Evolutionary conservation across 2,329 filamentous ascomycete species (phyloP).

Genomic region (Hypoxylon sp.): DNA sequence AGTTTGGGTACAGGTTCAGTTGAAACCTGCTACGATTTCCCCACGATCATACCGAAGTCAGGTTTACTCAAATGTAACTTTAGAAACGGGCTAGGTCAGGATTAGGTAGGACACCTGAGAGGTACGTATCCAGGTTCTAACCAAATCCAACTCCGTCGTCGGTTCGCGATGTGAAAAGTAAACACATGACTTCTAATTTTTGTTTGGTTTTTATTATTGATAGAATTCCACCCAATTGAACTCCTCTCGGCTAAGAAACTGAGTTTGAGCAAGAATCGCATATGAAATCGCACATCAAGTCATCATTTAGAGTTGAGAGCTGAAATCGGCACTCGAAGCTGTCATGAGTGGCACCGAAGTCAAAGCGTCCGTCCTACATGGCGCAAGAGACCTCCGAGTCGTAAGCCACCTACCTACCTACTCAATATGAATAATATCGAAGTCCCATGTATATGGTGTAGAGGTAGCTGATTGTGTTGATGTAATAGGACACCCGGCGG

Average conservation of each 20-base stretch:
- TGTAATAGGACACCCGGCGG: conserved; percentile 66
- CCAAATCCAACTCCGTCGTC: conserved; percentile 16
- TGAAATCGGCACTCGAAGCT: background rate
- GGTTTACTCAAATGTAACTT: conserved; percentile 1
- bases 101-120: background rate
- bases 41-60: conserved; percentile 3
- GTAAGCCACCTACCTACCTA: conserved; percentile 54
- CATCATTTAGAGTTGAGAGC: background rate
- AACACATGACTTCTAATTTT: conserved; percentile 1
- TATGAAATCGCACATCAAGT: background rate
- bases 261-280: background rate
- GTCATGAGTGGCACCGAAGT: conserved; percentile 53
- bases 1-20: conserved; percentile 7
- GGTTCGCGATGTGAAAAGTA: conserved; percentile 9
- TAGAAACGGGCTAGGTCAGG: background rate
- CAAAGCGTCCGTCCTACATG: conserved; percentile 69
- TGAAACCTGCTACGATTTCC: conserved; percentile 6
- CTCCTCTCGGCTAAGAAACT: background rate
- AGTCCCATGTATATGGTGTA: background rate
- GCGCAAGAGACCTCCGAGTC: conserved; percentile 64
- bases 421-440: too few species aligned
- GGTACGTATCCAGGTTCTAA: background rate
- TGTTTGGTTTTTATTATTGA: background rate
- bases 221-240: background rate
- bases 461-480: background rate